Base-by-base conservation (phyloP, 2,329 filamentous ascomycete genomes). In the Bertia moriformis region DNA sequence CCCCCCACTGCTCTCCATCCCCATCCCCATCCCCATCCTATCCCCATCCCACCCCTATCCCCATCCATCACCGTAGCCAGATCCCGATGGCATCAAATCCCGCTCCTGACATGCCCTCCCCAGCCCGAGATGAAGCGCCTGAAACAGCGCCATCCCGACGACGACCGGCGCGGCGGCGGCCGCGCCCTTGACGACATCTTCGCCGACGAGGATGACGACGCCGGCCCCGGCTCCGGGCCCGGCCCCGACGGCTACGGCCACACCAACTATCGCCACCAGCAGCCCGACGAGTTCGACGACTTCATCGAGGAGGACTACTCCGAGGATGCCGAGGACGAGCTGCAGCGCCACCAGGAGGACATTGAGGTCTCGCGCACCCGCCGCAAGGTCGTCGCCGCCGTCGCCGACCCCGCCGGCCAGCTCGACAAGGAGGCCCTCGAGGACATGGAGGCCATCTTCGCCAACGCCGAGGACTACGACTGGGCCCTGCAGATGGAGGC, bases 291-390 rank as follows among this genome's bases (percentile, higher is more conserved):
- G 51, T 85, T 93, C 57, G 86, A 86, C 44, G 88, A 89, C 55
- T 98, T 98, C 59, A 98, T 98, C 52, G 89, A 96, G 55, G 87
- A 95, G 50, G 91, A 96, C 50, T 88, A 86, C 44, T 84, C 87
- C 38, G 84, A 86, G 38, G 86, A 93, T 46, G 86, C 22, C 7
- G n/a, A 93, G 45, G 79, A 83, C 43, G 83, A 85, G 49, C 69
- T 75, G 14, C 75, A 81, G 41, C 76, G 75, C 42, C 75, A 87
- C 48, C 74, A 79, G 45, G 88, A 94, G 55, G 88, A 96, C 53
- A 71, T 83, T 49, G 88, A 95, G 54, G 85, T 96, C 43, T 84
- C 86, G 40, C 75, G 86, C 29, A 85, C 88, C 1, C 76, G 78
- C 41, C 75, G 83, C 45, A 75, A 76, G 42, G 77, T 81, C 45